A percentile compares a stretch with the other conserved stretches of the same genome.
Evolutionary conservation across 495 filamentous ascomycete species (phyloP).

Genomic region (Tirmania nivea): DNA sequence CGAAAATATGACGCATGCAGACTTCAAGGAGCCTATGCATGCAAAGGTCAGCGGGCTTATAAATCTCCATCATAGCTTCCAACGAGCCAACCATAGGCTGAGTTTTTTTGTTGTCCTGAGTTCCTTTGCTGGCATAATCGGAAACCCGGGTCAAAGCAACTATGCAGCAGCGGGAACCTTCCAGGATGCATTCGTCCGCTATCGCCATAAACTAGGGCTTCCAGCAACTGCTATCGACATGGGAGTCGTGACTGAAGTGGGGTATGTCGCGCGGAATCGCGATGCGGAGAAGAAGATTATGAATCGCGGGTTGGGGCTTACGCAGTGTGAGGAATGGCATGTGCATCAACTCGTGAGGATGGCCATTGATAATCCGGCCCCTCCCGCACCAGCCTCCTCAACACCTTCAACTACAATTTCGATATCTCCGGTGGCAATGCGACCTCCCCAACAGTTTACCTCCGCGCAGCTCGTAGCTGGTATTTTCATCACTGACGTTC

Average conservation of each 20-base stretch:
- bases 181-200: constrained; percentile 30
- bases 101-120: constrained; percentile 50
- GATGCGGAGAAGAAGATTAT: constrained; percentile 1
- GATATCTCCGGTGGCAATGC: neutral
- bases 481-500: neutral
- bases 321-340: neutral
- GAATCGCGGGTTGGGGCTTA: neutral
- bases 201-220: constrained; percentile 25
- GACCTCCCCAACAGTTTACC: neutral
- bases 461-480: neutral
- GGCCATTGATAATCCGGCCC: neutral
- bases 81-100: constrained; percentile 16
- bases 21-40: constrained; percentile 27
- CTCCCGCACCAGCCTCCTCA: too few relatives aligned
- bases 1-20: constrained; percentile 32
- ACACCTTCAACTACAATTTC: neutral
- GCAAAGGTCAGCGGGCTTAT: constrained; percentile 35
- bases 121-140: constrained; percentile 37
- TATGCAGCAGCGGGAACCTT: constrained; percentile 48
- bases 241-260: constrained; percentile 32
- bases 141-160: constrained; percentile 37
- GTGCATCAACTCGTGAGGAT: neutral
- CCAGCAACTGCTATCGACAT: constrained; percentile 33
- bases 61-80: constrained; percentile 35
- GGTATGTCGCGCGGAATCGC: constrained; percentile 27